A percentile compares a stretch with the other conserved stretches of the same genome.
Conservation (phyloP, 169 alveolate genomes). For the Eimeria necatrix region DNA sequence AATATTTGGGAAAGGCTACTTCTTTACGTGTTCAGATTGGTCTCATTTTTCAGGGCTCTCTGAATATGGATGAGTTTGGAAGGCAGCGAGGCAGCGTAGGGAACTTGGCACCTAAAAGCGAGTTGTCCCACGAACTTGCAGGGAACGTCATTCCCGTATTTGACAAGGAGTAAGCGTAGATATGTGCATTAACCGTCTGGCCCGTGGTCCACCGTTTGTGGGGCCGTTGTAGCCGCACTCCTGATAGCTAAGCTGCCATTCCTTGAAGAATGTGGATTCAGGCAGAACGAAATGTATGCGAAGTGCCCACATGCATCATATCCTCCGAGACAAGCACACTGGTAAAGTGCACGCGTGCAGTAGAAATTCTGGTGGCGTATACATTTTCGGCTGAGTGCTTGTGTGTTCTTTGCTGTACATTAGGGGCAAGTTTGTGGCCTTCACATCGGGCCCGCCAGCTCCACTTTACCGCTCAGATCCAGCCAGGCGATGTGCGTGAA, state of each 20-base stretch:
- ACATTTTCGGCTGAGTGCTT: background rate
- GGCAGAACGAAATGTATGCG: too few species aligned
- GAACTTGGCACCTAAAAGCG: constrained; percentile 63
- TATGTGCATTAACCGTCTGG: too few species aligned
- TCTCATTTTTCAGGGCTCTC: background rate
- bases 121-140: constrained; percentile 30
- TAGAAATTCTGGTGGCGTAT: background rate
- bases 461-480: constrained; percentile 64
- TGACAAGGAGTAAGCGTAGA: constrained; percentile 38
- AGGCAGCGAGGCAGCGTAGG: constrained; percentile 70
- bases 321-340: too few species aligned
- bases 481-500: constrained; percentile 44
- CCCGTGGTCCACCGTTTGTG: too few species aligned
- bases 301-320: too few species aligned
- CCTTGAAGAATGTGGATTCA: too few species aligned
- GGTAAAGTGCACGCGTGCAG: too few species aligned
- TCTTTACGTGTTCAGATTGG: background rate
- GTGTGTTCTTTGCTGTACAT: background rate
- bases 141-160: constrained; percentile 66
- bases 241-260: too few species aligned
- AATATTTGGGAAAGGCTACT: background rate
- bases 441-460: constrained; percentile 67
- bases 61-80: constrained; percentile 59
- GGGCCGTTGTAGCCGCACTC: too few species aligned
- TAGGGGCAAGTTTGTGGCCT: constrained; percentile 70